Base-by-base conservation (phyloP, 306 rosid genomes). In the Vigna reflexopilosa region DNA sequence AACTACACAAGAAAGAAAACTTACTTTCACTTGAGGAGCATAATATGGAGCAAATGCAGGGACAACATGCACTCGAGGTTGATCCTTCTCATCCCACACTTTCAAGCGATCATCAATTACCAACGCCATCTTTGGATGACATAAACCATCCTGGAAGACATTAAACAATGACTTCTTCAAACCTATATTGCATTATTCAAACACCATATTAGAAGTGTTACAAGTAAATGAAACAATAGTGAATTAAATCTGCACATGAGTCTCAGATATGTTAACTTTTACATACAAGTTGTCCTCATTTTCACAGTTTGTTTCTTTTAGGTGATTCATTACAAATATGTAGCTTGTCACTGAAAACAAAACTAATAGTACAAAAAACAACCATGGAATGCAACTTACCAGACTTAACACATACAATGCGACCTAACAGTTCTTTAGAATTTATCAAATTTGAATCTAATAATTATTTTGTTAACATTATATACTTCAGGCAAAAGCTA, bases 1-100 rank as follows among this genome's bases (percentile, higher is more conserved):
- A 79, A 73, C 67, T 49, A 73, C 20, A 83, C n/a, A 67, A 62
- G 40, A 44, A 77, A 80, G 72, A 72, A 63, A 56, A 61, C 72
- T 72, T 87, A 96, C 99, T 81, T 96, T 98, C 72, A 98, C 98
- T 83, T 91, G 97, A 83, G 98, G 99, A 75, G 98, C 96, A 78
- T 89, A 93, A 85, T 96, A 96, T 45, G 99, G 99, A 34, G 99
- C 96, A 90, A 93, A 96, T 70, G 98, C 99, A 84, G 99, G 99
- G 67, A 96, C 99, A 72, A 96, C 99, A 75, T 96, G 99, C 70
- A 96, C 99, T 80, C 98, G 87, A 20, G 99, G 90, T 86, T 96
- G 99, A 82, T 96, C 99, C 80, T 80, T 93, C 83, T 96, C 99
- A 84, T 96, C 97, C 99, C 99, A 96, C 56, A 96, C 99, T 89